phyloP scores from a whole-genome alignment of 495 filamentous ascomycete species.

The Penicillium cosmopolitanum region DNA sequence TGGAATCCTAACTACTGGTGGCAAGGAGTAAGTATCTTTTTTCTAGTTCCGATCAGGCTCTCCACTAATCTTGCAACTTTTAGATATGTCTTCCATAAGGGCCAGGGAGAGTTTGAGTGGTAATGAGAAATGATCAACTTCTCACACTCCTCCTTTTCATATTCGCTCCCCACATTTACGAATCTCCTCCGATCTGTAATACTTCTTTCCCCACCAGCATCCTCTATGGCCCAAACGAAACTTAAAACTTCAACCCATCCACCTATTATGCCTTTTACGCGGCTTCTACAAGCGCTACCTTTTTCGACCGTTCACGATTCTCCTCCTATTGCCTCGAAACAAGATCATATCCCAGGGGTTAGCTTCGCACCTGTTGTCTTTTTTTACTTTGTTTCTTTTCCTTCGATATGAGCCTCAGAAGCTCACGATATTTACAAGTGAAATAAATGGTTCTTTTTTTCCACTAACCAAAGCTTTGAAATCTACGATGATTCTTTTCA shows the following conservation, averaged over 20 bases:
- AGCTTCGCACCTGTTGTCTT: neutral
- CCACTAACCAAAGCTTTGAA: neutral
- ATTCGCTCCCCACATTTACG: neutral
- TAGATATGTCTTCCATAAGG: constrained; percentile 96
- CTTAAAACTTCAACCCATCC: neutral
- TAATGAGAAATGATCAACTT: constrained; percentile 43
- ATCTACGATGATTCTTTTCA: constrained; percentile 11
- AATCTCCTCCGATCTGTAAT: constrained; percentile 22
- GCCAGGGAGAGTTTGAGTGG: constrained; percentile 97
- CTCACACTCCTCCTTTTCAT: neutral
- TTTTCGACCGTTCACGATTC: constrained; percentile 18
- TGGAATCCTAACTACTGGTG: constrained; percentile 86
- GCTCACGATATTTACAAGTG: constrained; percentile 25
- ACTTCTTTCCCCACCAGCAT: constrained; percentile 1
- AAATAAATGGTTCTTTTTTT: constrained; percentile 15
- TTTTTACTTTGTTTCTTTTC: constrained; percentile 4
- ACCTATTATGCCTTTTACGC: neutral
- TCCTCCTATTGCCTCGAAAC: constrained; percentile 13
- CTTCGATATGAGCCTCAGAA: constrained; percentile 14
- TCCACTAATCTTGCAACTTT: constrained; percentile 9
- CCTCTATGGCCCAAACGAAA: neutral
- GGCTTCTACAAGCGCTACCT: neutral
- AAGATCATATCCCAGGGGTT: constrained; percentile 4
- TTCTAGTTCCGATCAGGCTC: neutral
- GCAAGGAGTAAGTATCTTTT: constrained; percentile 70